Base-by-base conservation (phyloP, 495 filamentous ascomycete species). In the Aspergillus mulundensis region DNA sequence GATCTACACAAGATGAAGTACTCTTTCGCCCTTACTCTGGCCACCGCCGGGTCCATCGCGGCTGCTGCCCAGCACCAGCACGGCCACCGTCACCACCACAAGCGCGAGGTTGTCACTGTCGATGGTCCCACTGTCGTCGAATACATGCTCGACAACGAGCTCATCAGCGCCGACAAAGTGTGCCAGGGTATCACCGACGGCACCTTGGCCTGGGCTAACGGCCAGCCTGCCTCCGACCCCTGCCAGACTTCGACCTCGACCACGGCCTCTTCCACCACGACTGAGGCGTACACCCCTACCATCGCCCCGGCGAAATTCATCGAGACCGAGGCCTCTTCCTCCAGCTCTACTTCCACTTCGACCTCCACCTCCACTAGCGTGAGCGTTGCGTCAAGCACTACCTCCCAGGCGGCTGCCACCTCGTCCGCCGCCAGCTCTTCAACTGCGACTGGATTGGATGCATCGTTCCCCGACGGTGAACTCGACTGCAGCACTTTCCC, bases 381-480 rank as follows among this genome's bases (percentile, higher is more conserved):
- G 38, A 40, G 46, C 30, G 53, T 56, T 18, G 45, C 57, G n/a
- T 50, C 62, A n/a, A 34, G 53, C 28, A 59, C 65, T 21, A 59
- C 60, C 38, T 56, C 63, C 23, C 56, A 56, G 48, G 54, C 66
- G n/a, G 55, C 53, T 28, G 40, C 59, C 8, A 48, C 60, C 21
- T 50, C 67, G 18, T 48, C 67, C 48, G 59, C 34, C 56, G 56
- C 60, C 42, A 51, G 60, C 62, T 58, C 61, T 50, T 55, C 66
- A 8, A 58, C 59, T 51, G 64, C 77, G 53, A 78, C 66, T 0
- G 87, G 85, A 24, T 54, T 93, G 39, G 78, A 87, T 63, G 67
- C 72, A 7, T 76, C 85, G 5, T 97, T 97, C 81, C 90, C 89
- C 11, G 83, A 86, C 72, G 90, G 89, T 48, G 73, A 86, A 60